These are phyloP conservation scores for Trypanosoma scelopori DNA, from an alignment of 208 protist species.

Conservation along the genomic window DNA sequence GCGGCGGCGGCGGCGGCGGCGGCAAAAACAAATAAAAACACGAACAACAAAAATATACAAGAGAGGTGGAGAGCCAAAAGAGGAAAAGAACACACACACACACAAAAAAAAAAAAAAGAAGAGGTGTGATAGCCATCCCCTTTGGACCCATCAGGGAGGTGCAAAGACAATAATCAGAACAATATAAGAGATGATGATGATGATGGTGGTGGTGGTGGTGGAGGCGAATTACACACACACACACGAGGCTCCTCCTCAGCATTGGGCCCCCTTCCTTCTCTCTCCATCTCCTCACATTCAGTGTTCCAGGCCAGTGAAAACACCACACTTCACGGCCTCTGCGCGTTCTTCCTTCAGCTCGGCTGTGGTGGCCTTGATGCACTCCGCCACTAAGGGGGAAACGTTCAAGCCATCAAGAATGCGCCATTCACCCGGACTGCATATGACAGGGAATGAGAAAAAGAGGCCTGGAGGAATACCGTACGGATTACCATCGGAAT, in stretches of 20 bases:
- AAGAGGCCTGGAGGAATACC: slow-evolving; percentile 88
- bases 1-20: not conserved
- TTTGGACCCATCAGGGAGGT: too few relatives aligned
- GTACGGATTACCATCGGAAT: slow-evolving; percentile 90
- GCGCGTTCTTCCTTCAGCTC: slow-evolving; percentile 64
- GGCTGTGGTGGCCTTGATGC: slow-evolving; percentile 31
- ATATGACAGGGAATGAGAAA: slow-evolving; percentile 94
- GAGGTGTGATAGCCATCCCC: too few relatives aligned
- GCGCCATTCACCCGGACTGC: slow-evolving; percentile 73
- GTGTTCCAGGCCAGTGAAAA: not conserved
- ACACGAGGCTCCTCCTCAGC: too few relatives aligned
- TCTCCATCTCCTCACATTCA: not conserved
- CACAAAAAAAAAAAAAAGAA: too few relatives aligned
- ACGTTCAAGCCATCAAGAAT: slow-evolving; percentile 72
- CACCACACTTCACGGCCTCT: slow-evolving; percentile 14
- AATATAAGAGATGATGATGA: too few relatives aligned
- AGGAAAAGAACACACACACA: too few relatives aligned
- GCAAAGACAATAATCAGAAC: too few relatives aligned
- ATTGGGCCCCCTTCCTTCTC: not conserved
- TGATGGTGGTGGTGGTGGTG: too few relatives aligned
- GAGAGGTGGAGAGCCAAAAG: not conserved
- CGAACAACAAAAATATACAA: not conserved
- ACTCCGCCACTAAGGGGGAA: slow-evolving; percentile 29
- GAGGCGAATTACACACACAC: too few relatives aligned
- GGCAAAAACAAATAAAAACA: not conserved